Conservation (phyloP, 495 filamentous ascomycete genomes). For the Cetradonia linearis region DNA sequence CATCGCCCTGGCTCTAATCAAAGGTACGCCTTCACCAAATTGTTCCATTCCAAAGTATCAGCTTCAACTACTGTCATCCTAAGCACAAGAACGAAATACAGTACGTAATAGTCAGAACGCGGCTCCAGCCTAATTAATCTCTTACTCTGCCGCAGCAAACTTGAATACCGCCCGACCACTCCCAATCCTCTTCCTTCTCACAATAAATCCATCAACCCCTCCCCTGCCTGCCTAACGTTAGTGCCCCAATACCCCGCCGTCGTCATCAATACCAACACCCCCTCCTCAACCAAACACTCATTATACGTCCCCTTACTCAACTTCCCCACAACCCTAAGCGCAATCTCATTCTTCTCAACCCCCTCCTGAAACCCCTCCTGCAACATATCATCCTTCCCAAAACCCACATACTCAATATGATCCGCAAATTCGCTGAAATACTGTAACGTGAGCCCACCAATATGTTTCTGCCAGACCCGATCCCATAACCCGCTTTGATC, state of each 20-base stretch:
- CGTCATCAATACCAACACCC: conserved; percentile 23
- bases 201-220: conserved; percentile 10
- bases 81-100: not conserved
- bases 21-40: not conserved
- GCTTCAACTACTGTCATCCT: not conserved
- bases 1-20: not conserved
- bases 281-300: conserved; percentile 22
- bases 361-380: conserved; percentile 25
- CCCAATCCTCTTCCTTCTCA: not conserved
- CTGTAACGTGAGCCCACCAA: not conserved
- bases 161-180: not conserved
- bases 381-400: conserved; percentile 24
- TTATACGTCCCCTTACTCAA: conserved; percentile 18
- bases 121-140: not conserved
- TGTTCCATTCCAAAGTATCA: not conserved
- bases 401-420: conserved; percentile 1
- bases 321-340: conserved; percentile 21
- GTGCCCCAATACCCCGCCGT: conserved; percentile 16
- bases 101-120: not conserved
- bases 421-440: not conserved
- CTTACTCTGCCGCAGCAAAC: not conserved
- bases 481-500: not conserved
- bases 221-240: conserved; percentile 13
- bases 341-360: conserved; percentile 21
- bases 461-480: not conserved